Evolutionary conservation across 2,329 filamentous ascomycete species (phyloP).

Genomic region (Colletotrichum abscissum): DNA sequence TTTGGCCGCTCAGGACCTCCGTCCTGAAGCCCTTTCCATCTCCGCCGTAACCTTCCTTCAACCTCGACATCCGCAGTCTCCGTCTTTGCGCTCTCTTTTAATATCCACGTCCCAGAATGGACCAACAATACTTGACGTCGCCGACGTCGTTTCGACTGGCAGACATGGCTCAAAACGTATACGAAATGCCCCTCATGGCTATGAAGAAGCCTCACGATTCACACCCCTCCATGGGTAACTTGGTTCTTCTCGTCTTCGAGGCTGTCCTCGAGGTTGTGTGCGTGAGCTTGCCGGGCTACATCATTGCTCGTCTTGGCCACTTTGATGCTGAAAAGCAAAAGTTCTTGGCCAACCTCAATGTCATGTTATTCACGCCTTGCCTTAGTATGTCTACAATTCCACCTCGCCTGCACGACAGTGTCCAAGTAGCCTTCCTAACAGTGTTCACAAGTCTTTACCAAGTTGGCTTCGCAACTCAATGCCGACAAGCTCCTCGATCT

Average conservation of each 20-base stretch:
- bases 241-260: conserved; percentile 89
- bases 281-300: conserved; percentile 92
- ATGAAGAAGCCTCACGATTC: conserved; percentile 57
- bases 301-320: conserved; percentile 88
- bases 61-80: not conserved
- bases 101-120: conserved; percentile 44
- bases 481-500: conserved; percentile 91
- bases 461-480: conserved; percentile 93
- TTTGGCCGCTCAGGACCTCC: conserved; percentile 1
- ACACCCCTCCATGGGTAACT: conserved; percentile 75
- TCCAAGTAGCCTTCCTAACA: conserved; percentile 36
- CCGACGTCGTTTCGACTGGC: conserved; percentile 59
- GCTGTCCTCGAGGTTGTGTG: conserved; percentile 96
- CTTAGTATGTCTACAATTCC: conserved; percentile 72
- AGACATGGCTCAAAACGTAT: conserved; percentile 49
- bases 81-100: not conserved
- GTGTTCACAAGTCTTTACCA: conserved; percentile 82
- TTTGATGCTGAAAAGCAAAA: conserved; percentile 98
- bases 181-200: conserved; percentile 55
- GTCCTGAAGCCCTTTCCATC: not conserved
- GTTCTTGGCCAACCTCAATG: conserved; percentile 95
- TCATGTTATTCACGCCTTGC: conserved; percentile 95
- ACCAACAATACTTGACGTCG: conserved; percentile 48
- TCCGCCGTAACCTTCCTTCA: not conserved
- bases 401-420: not conserved